These are phyloP conservation scores for Emmonsiellopsis sp. DNA, from an alignment of 2,329 filamentous ascomycete species.

Conservation along the genomic window DNA sequence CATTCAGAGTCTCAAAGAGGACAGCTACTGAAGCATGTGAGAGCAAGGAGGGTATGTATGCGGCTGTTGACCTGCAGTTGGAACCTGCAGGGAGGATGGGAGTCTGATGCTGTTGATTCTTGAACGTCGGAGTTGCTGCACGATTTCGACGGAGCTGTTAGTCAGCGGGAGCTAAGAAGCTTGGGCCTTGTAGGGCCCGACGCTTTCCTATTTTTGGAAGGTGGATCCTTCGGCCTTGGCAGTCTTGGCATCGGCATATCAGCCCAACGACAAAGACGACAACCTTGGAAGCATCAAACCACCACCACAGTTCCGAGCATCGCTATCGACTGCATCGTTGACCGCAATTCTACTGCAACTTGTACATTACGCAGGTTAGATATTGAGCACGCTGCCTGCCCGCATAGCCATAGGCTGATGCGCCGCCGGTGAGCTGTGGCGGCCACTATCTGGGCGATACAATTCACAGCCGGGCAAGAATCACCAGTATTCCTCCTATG, in stretches of 20 bases:
- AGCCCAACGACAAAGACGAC: no score
- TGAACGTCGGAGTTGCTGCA: neutral
- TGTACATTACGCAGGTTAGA: no score
- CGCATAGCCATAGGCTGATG: no score
- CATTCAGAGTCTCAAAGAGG: neutral
- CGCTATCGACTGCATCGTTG: no score
- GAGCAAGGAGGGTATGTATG: neutral
- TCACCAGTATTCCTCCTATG: no score
- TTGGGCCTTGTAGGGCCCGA: neutral
- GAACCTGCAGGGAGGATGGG: neutral
- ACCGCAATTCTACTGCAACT: no score
- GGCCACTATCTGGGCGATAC: no score
- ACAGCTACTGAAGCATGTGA: neutral
- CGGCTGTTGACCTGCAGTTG: neutral
- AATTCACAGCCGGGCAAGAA: no score
- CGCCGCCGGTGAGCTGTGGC: no score
- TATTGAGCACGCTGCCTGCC: no score
- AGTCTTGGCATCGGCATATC: neutral
- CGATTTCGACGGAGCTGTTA: neutral
- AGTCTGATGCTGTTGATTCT: neutral
- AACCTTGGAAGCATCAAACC: no score
- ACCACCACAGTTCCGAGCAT: no score
- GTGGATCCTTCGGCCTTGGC: neutral
- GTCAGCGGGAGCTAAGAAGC: neutral
- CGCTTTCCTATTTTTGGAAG: neutral